Evolutionary conservation across 148 eudicot species (phyloP).

Genomic region (Silene conica): DNA sequence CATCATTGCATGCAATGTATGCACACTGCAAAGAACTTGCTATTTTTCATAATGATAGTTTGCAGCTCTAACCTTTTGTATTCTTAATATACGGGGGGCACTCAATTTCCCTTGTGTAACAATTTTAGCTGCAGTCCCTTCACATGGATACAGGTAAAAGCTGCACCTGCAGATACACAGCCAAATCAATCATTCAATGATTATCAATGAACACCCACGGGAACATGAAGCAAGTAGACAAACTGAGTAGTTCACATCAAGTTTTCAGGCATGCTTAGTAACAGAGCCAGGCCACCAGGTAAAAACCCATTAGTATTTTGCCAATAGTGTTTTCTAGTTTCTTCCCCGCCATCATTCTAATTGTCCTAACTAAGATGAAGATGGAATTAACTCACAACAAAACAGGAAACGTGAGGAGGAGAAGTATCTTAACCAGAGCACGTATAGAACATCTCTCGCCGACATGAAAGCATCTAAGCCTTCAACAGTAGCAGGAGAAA

Average conservation of each 20-base stretch:
- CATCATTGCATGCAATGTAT: slow-evolving; percentile 1
- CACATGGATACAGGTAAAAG: slow-evolving; percentile 83
- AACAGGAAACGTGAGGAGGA: background rate
- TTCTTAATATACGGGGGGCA: slow-evolving; percentile 95
- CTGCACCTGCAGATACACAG: slow-evolving; percentile 64
- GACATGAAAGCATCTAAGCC: background rate
- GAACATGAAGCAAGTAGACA: background rate
- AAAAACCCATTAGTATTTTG: background rate
- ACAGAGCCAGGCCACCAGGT: background rate
- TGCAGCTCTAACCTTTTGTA: slow-evolving; percentile 64
- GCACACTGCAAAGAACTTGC: background rate
- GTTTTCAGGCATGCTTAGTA: background rate
- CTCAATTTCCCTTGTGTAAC: slow-evolving; percentile 93
- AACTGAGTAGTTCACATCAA: slow-evolving; percentile 7
- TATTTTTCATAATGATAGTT: background rate
- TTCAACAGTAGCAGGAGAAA: background rate
- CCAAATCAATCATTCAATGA: slow-evolving; percentile 14
- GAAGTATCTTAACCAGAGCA: background rate
- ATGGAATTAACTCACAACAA: background rate
- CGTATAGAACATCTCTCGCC: background rate
- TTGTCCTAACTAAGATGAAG: background rate
- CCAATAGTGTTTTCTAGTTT: no score
- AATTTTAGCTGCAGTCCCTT: slow-evolving; percentile 83
- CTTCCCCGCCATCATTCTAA: background rate
- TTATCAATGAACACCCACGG: background rate